These are phyloP conservation scores for Phytophthora chlamydospora DNA, from an alignment of 352 stramenopile genomes.

Conservation along the genomic window DNA sequence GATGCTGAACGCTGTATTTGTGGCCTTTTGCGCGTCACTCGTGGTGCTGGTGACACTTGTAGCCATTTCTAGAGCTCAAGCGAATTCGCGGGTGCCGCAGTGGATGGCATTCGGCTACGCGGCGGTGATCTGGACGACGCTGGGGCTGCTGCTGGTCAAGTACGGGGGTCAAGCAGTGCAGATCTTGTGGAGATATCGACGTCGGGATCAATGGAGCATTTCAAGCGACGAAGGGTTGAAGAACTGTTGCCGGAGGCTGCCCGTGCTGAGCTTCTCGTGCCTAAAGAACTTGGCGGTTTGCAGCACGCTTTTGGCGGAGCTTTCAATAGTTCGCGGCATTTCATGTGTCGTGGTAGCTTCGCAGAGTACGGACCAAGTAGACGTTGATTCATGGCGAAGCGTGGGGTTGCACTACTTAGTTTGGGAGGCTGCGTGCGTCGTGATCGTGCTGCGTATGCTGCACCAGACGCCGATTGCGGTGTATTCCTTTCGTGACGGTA, in stretches of 20 bases:
- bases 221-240: constrained; percentile 1
- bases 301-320: constrained; percentile 28
- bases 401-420: constrained; percentile 24
- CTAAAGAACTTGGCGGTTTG: constrained; percentile 22
- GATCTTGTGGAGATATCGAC: constrained; percentile 29
- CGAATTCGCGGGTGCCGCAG: constrained; percentile 10
- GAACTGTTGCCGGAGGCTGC: constrained; percentile 2
- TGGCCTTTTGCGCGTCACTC: constrained; percentile 27
- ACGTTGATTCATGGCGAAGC: constrained; percentile 18
- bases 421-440: constrained; percentile 23
- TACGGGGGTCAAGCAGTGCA: constrained; percentile 23
- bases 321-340: constrained; percentile 21
- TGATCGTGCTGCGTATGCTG: constrained; percentile 28
- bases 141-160: constrained; percentile 34
- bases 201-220: constrained; percentile 4
- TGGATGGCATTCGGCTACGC: constrained; percentile 33
- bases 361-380: neutral
- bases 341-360: constrained; percentile 12
- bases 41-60: constrained; percentile 22
- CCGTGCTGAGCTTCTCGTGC: constrained; percentile 24
- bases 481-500: constrained; percentile 4
- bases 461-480: constrained; percentile 31
- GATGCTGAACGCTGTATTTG: constrained; percentile 13
- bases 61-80: constrained; percentile 7
- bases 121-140: constrained; percentile 29